Percentiles rank a stretch among this genome's conserved stretches.
Evolutionary conservation across 768 basidiomycete species (phyloP).

Genomic region (Serendipita vermifera): DNA sequence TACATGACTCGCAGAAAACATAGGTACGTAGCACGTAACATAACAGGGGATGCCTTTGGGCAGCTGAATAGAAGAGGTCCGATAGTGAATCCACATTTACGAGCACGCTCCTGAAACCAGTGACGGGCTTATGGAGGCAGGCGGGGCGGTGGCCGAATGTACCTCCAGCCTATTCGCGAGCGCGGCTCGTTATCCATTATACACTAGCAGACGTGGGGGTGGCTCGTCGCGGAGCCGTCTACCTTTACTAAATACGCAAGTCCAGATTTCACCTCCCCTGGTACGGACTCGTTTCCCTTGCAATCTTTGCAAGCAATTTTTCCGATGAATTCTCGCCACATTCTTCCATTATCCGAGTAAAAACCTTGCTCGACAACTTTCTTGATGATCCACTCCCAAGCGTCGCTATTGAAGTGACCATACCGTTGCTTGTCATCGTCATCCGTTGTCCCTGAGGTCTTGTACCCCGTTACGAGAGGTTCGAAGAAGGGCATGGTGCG

Average conservation of each 20-base stretch:
- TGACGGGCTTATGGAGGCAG: no score
- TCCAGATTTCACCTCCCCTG: constrained; percentile 1
- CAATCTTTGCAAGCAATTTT: constrained; percentile 5
- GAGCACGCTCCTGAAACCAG: no score
- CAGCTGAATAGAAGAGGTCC: no score
- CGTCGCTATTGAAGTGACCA: constrained; percentile 1
- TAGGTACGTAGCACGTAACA: no score
- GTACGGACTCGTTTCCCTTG: not conserved
- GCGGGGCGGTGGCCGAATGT: no score
- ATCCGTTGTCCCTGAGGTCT: not conserved
- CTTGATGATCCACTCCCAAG: not conserved
- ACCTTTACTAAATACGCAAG: constrained; percentile 5
- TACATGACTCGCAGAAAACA: no score
- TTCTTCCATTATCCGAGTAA: not conserved
- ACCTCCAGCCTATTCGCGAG: no score
- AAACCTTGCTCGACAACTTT: constrained; percentile 1
- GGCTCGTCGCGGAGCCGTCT: not conserved
- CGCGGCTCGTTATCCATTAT: no score
- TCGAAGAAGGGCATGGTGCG: constrained; percentile 5
- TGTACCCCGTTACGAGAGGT: constrained; percentile 1
- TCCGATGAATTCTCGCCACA: not conserved
- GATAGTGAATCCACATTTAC: no score
- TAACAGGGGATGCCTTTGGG: no score
- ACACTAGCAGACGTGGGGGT: no score
- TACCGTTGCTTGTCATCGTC: not conserved